Percentiles rank a stretch among this genome's conserved stretches.
phyloP scores from a whole-genome alignment of 2,329 filamentous ascomycete genomes.

The Colletotrichum trifolii region DNA sequence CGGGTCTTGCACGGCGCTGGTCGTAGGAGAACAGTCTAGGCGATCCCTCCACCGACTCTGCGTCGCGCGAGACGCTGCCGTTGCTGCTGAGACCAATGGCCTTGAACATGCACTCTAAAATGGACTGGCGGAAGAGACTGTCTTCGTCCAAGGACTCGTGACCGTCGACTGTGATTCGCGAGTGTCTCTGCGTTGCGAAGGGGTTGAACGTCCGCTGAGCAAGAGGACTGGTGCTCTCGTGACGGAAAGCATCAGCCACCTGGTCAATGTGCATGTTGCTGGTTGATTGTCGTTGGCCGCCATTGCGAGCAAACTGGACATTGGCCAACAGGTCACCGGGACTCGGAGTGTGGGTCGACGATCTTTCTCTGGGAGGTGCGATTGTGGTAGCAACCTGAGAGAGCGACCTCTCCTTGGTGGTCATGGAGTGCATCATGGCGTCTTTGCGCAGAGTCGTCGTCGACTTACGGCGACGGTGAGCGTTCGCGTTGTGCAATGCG shows the following conservation, averaged over 20 bases:
- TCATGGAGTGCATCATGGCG: slow-evolving; percentile 75
- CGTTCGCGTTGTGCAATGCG: slow-evolving; percentile 85
- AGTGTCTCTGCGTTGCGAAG: slow-evolving; percentile 63
- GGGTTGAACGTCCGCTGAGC: slow-evolving; percentile 65
- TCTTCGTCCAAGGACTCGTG: slow-evolving; percentile 91
- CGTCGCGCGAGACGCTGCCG: slow-evolving; percentile 72
- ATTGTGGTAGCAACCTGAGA: slow-evolving; percentile 56
- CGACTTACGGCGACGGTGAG: slow-evolving; percentile 75
- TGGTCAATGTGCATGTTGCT: slow-evolving; percentile 43
- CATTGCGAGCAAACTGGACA: slow-evolving; percentile 74
- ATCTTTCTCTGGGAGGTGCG: slow-evolving; percentile 53
- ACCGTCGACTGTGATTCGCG: slow-evolving; percentile 68
- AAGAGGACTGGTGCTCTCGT: slow-evolving; percentile 57
- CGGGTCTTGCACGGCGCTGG: slow-evolving; percentile 79
- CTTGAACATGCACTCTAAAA: slow-evolving; percentile 95
- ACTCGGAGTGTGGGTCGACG: slow-evolving; percentile 63
- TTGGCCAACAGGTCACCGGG: slow-evolving; percentile 86
- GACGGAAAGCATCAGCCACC: slow-evolving; percentile 44
- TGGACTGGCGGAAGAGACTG: slow-evolving; percentile 85
- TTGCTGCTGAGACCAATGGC: slow-evolving; percentile 83
- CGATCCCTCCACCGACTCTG: slow-evolving; percentile 84
- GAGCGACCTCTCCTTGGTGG: slow-evolving; percentile 55
- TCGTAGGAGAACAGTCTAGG: slow-evolving; percentile 88
- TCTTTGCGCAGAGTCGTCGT: slow-evolving; percentile 83
- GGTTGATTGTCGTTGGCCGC: slow-evolving; percentile 56